Percentiles rank a stretch among this genome's conserved stretches.
These are phyloP conservation scores for Mariannaea elegans DNA, from an alignment of 2,329 filamentous ascomycete species.

Conservation along the genomic window DNA sequence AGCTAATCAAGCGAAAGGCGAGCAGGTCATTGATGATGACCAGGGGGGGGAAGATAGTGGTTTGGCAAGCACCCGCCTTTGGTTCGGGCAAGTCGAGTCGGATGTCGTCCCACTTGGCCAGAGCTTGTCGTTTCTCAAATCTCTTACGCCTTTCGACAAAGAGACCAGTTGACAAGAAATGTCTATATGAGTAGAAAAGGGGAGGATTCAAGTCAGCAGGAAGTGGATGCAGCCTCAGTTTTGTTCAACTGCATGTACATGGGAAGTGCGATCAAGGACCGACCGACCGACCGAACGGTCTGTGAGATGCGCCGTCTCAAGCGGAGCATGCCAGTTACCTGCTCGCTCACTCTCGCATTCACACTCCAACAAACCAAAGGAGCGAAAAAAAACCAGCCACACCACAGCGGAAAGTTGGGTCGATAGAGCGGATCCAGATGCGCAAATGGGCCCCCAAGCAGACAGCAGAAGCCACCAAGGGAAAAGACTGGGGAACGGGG, in stretches of 20 bases:
- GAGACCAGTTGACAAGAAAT: conserved; percentile 25
- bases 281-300: not conserved
- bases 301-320: not conserved
- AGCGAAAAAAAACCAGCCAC: conserved; percentile 8
- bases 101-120: not conserved
- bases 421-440: not conserved
- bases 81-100: not conserved
- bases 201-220: conserved; percentile 16
- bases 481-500: conserved; percentile 2
- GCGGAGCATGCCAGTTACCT: not conserved
- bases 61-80: conserved; percentile 6
- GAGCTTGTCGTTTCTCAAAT: not conserved
- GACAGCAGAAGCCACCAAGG: not conserved
- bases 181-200: conserved; percentile 10
- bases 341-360: not conserved
- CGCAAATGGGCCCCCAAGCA: too few relatives aligned
- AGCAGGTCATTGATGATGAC: conserved; percentile 15
- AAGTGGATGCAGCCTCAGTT: conserved; percentile 31
- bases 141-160: conserved; percentile 20
- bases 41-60: not conserved
- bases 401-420: not conserved
- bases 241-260: conserved; percentile 30
- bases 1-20: conserved; percentile 35
- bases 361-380: not conserved
- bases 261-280: not conserved